Conservation (phyloP, 1,139 yeast genomes). For the Tardiomyces blankii region DNA sequence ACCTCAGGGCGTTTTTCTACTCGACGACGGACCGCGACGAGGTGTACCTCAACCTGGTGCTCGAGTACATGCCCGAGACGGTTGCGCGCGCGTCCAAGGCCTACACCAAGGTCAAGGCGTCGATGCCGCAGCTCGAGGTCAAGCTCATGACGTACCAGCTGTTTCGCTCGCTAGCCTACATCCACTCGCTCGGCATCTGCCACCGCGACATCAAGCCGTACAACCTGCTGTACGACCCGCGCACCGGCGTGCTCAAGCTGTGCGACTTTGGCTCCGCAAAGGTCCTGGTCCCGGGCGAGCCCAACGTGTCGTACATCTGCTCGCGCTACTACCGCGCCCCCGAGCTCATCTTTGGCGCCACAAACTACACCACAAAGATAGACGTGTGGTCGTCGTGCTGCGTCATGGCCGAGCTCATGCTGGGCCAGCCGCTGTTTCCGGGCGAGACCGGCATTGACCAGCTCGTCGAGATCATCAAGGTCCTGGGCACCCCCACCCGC, state of each 20-base stretch:
- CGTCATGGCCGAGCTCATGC: constrained; percentile 90
- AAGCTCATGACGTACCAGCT: constrained; percentile 86
- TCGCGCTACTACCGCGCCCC: constrained; percentile 79
- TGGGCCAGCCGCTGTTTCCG: constrained; percentile 95
- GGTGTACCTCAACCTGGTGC: constrained; percentile 72
- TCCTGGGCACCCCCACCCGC: constrained; percentile 87
- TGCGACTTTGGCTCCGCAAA: constrained; percentile 92
- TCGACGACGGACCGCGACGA: constrained; percentile 69
- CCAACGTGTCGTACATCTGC: constrained; percentile 44
- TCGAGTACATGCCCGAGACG: constrained; percentile 92
- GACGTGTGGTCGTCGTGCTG: constrained; percentile 97
- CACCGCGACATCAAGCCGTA: constrained; percentile 98
- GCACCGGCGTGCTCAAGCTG: constrained; percentile 63
- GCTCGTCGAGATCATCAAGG: constrained; percentile 90
- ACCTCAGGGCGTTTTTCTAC: constrained; percentile 79
- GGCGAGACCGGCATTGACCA: constrained; percentile 98
- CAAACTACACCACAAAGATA: constrained; percentile 43
- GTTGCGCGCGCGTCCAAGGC: constrained; percentile 83
- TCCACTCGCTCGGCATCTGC: constrained; percentile 86
- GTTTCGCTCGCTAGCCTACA: constrained; percentile 81
- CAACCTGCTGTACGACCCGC: constrained; percentile 79
- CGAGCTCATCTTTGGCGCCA: constrained; percentile 63
- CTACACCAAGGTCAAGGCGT: constrained; percentile 57
- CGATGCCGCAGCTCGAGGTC: constrained; percentile 84
- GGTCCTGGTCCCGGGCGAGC: constrained; percentile 35